Conservation (phyloP, 2,329 filamentous ascomycete species). For the Sordariomycetes sp. region DNA sequence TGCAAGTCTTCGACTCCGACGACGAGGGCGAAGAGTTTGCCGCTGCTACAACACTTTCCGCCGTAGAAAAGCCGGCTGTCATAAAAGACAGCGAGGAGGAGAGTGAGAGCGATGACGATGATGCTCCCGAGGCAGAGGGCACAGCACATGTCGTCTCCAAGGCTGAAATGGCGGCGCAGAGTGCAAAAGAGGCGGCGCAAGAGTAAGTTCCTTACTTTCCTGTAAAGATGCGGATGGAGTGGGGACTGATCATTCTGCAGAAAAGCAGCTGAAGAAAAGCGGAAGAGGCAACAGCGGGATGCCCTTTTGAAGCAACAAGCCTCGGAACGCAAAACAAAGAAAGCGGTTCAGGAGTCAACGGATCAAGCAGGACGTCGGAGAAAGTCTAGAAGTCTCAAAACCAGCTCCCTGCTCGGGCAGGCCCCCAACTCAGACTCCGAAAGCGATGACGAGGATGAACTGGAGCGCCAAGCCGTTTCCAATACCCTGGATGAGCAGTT, state of each 20-base stretch:
- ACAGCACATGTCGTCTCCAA: slow-evolving; percentile 37
- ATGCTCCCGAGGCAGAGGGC: slow-evolving; percentile 50
- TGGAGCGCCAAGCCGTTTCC: neutral
- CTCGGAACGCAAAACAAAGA: slow-evolving; percentile 37
- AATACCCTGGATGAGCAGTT: slow-evolving; percentile 2
- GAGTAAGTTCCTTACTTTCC: slow-evolving; percentile 37
- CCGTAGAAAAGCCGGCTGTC: slow-evolving; percentile 8
- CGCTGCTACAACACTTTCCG: slow-evolving; percentile 1
- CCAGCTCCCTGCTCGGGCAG: neutral
- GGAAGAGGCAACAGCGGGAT: slow-evolving; percentile 47
- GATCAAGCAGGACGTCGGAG: slow-evolving; percentile 14
- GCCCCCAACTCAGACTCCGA: slow-evolving; percentile 1
- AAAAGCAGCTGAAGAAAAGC: slow-evolving; percentile 39
- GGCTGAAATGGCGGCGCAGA: slow-evolving; percentile 34
- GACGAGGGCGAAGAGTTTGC: slow-evolving; percentile 14
- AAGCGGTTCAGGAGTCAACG: no score
- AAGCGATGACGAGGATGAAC: neutral
- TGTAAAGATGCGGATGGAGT: no score
- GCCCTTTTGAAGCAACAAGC: slow-evolving; percentile 46
- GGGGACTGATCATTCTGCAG: slow-evolving; percentile 18
- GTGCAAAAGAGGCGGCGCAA: slow-evolving; percentile 38
- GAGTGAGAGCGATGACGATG: slow-evolving; percentile 42
- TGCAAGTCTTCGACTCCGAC: slow-evolving; percentile 25
- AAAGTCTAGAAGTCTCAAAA: slow-evolving; percentile 8
- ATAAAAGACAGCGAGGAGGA: slow-evolving; percentile 24